Percentiles rank a stretch among this genome's conserved stretches.
These are phyloP conservation scores for Pholiota molesta DNA, from an alignment of 768 basidiomycete species.

Conservation along the genomic window DNA sequence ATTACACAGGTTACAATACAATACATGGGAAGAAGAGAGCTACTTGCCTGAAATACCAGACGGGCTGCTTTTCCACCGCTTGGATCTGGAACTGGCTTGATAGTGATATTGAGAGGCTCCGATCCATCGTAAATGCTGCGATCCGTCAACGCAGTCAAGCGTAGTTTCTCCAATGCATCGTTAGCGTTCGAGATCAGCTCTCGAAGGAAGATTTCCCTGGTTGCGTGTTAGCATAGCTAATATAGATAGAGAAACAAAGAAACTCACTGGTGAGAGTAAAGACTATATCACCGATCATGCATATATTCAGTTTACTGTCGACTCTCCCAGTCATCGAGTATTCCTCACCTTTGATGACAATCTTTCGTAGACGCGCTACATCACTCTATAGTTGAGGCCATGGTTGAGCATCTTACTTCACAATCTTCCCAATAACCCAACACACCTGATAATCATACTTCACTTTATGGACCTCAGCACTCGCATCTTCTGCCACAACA, in stretches of 20 bases:
- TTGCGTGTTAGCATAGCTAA: slow-evolving; percentile 7
- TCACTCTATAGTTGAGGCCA: slow-evolving; percentile 64
- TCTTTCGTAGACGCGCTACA: slow-evolving; percentile 88
- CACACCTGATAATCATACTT: slow-evolving; percentile 75
- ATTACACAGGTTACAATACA: neutral
- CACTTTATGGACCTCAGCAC: slow-evolving; percentile 38
- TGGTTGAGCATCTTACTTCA: slow-evolving; percentile 1
- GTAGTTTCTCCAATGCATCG: slow-evolving; percentile 94
- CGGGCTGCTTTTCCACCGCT: slow-evolving; percentile 74
- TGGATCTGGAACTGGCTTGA: slow-evolving; percentile 55
- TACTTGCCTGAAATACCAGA: slow-evolving; percentile 65
- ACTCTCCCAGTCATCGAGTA: neutral
- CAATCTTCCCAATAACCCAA: neutral
- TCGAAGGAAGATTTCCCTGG: slow-evolving; percentile 82
- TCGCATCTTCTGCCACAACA: slow-evolving; percentile 52
- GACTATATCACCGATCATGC: slow-evolving; percentile 41
- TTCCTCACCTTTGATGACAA: slow-evolving; percentile 83
- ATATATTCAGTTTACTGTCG: slow-evolving; percentile 9
- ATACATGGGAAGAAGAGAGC: slow-evolving; percentile 14
- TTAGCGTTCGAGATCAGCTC: slow-evolving; percentile 95
- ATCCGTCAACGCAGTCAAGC: slow-evolving; percentile 82
- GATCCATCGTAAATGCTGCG: slow-evolving; percentile 69
- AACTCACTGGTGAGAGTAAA: slow-evolving; percentile 79
- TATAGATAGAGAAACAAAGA: neutral
- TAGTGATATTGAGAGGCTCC: slow-evolving; percentile 85